Conservation (phyloP, 768 basidiomycete species). For the Podaxis mareebaensis region DNA sequence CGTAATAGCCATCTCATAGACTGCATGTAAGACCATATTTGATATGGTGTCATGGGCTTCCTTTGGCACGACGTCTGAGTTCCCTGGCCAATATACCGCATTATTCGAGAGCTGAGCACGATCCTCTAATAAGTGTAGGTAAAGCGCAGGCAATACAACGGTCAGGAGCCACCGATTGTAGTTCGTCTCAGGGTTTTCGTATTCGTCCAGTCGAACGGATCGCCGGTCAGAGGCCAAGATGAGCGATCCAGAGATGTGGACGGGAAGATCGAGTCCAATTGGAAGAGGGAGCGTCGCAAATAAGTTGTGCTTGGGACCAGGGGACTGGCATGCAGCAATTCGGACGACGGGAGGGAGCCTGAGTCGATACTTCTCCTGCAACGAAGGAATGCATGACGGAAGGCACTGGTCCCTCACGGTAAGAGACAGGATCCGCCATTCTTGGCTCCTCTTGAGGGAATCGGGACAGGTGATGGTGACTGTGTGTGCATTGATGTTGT, state of each 20-base stretch:
- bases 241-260: constrained; percentile 49
- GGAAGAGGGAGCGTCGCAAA: constrained; percentile 48
- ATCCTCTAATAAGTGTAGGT: constrained; percentile 38
- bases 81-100: constrained; percentile 38
- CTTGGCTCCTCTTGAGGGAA: neutral
- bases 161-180: constrained; percentile 47
- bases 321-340: constrained; percentile 27
- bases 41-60: constrained; percentile 19
- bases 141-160: constrained; percentile 35
- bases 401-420: constrained; percentile 11
- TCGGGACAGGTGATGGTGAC: constrained; percentile 19
- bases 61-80: constrained; percentile 18
- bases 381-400: constrained; percentile 3
- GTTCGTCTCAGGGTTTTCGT: constrained; percentile 30
- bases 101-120: constrained; percentile 21
- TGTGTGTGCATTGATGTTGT: neutral
- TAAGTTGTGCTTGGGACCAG: constrained; percentile 25
- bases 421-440: constrained; percentile 18
- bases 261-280: constrained; percentile 38
- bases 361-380: constrained; percentile 23
- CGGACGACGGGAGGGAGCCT: constrained; percentile 33
- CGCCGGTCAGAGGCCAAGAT: constrained; percentile 47
- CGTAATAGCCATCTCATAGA: constrained; percentile 3
- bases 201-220: constrained; percentile 41
- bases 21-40: neutral